Base-by-base conservation (phyloP, 192 early-diverging fungal genomes). In the Coemansia sp. region DNA sequence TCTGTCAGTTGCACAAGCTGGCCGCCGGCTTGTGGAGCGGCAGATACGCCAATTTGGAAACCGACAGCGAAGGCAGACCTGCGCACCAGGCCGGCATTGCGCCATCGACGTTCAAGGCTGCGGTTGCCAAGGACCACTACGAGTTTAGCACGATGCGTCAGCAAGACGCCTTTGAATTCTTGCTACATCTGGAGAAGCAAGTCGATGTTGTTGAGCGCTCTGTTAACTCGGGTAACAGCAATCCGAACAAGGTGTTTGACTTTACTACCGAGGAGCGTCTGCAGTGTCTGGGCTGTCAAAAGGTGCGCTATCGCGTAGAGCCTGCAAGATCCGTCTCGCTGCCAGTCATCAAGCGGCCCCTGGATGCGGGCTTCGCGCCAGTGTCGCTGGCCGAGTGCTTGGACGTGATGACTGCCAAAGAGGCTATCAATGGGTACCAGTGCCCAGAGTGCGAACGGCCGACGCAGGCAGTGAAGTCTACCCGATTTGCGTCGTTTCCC, bases 101-200 rank as follows among this genome's bases (percentile, higher is more conserved):
- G 15, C 97, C 98, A 4, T 80, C 85, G 13, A 96, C 96, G 93
- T 96, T 98, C 82, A 99, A 99, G 74, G 72, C 83, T 2, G 76
- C 97, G 11, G 86, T 98, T 39, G 95, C 95, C 13, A 89, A 89
- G 62, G 94, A 91, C 31, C 96, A 98, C 68, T 73, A 89, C n/a
- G 98, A 99, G 74, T 99, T 99, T 64, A 90, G 91, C 22, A 93
- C 95, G 2, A 99, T 99, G 98, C 87, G 95, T 38, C 98, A 99
- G 79, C 98, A 98, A 88, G 98, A 99, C 74, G 95, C 97, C 1
- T 94, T 90, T 70, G 98, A 99, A 79, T 99, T 97, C 72, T 87
- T 95, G 65, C 90, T 91, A 70, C 89, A 94, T 64, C 70, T 97
- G 38, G 69, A 87, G 61, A 91, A 92, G 53, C 83, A 89, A 24